Conservation (phyloP, 108 stramenopile species). For the Fragilaria radians region DNA sequence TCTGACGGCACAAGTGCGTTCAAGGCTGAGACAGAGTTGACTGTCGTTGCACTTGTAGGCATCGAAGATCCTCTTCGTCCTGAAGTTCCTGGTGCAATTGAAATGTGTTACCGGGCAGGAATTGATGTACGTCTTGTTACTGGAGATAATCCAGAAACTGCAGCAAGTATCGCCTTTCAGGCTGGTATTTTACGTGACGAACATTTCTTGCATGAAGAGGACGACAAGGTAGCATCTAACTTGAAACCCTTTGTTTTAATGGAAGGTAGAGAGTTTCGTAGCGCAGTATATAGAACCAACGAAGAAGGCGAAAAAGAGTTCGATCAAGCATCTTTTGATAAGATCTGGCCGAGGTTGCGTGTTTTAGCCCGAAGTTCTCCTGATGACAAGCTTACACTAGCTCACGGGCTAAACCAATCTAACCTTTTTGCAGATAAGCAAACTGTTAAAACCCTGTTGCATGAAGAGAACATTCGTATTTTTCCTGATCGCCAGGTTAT, state of each 20-base stretch:
- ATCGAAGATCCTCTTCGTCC: constrained; percentile 95
- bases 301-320: constrained; percentile 61
- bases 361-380: constrained; percentile 75
- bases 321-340: constrained; percentile 75
- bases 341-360: constrained; percentile 78
- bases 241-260: constrained; percentile 73
- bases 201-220: constrained; percentile 47
- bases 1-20: constrained; percentile 65
- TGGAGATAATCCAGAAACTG: constrained; percentile 93
- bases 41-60: constrained; percentile 81
- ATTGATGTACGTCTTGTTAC: constrained; percentile 98
- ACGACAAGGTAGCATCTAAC: constrained; percentile 58
- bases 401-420: constrained; percentile 83
- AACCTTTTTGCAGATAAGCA: constrained; percentile 62
- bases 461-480: constrained; percentile 46
- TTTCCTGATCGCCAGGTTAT: constrained; percentile 91
- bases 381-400: constrained; percentile 79
- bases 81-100: constrained; percentile 89
- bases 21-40: constrained; percentile 58
- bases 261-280: constrained; percentile 73
- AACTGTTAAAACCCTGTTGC: constrained; percentile 27
- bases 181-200: constrained; percentile 72
- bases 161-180: constrained; percentile 90
- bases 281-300: constrained; percentile 47
- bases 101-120: constrained; percentile 76